Evolutionary conservation across 495 filamentous ascomycete species (phyloP), one percentile per base, ranked within the genome.

Genomic region (Podospora sp.): DNA sequence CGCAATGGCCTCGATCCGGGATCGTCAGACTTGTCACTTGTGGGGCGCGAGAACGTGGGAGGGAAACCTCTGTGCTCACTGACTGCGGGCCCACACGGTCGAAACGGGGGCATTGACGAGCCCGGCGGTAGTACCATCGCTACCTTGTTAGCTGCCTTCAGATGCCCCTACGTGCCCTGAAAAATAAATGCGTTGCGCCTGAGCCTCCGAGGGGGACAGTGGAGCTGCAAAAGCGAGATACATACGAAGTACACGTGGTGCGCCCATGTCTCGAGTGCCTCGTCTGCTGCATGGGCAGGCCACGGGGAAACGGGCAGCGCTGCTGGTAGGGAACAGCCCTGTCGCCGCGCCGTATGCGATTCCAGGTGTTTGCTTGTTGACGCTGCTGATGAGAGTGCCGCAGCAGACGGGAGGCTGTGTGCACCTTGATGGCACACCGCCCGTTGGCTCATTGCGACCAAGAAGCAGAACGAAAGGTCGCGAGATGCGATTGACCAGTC

Each of bases 1-100:
- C 67, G 51, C 70, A 69, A 65, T 58, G 69, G 63, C 74, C 68
- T 71, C 67, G 74, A 62, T 69, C 70, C 70, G 65, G 69, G 70
- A 67, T 64, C 57, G 62, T 67, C 61, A 61, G 68, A 59, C 69
- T 60, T 70, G 68, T 70, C 69, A 69, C 67, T 46, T 65, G 72
- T 75, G 74, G 74, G 74, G 69, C 71, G 60, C 57, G 50, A 67
- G 56, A 56, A 63, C 61, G 26, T 68, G 50, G 60, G 53, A 25
- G n/a, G 33, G 22, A 4, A 50, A 63, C 50, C 67, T 69, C 53
- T 57, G 57, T 58, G 51, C 26, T 33, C 53, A 18, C 2, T 40
- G 40, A 2, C 16, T 46, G 40, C 40, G 40, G 27, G 46, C 26
- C 66, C 66, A 65, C 66, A 35, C 16, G 26, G 66, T 35, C 66